phyloP scores from a whole-genome alignment of 1,284 basidiomycete species.

The Ustilago crameri region DNA sequence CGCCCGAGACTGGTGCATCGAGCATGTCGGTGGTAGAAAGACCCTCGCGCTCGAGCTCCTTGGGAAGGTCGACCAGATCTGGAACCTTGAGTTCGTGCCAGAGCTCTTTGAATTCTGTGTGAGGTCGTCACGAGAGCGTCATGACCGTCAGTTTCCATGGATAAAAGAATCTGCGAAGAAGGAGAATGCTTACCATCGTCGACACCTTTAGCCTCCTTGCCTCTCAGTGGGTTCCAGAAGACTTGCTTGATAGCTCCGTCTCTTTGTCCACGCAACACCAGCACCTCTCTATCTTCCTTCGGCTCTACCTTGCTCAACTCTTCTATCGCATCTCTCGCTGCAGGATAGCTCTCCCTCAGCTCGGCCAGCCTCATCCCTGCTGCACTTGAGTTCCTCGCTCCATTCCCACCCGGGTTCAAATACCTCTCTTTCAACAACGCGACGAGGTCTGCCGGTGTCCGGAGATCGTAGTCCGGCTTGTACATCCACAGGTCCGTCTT shows the following conservation, averaged over 20 bases:
- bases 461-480: conserved; percentile 85
- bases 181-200: conserved; percentile 82
- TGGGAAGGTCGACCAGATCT: conserved; percentile 81
- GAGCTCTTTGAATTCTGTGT: conserved; percentile 82
- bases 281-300: conserved; percentile 82
- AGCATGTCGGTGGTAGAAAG: conserved; percentile 57
- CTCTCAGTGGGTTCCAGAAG: conserved; percentile 88
- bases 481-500: conserved; percentile 87
- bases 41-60: conserved; percentile 75
- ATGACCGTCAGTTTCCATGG: background rate
- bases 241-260: conserved; percentile 80
- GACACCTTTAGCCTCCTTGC: conserved; percentile 76
- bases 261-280: conserved; percentile 83
- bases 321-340: conserved; percentile 71
- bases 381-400: conserved; percentile 35
- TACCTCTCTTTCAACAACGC: conserved; percentile 74
- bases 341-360: conserved; percentile 89
- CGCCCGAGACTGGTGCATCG: conserved; percentile 46
- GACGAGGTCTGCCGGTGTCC: conserved; percentile 81
- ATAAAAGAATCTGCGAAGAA: background rate
- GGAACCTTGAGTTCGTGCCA: conserved; percentile 87
- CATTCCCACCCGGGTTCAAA: conserved; percentile 43
- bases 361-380: conserved; percentile 81
- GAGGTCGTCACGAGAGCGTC: background rate
- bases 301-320: conserved; percentile 58